Evolutionary conservation across 1,139 yeast species (phyloP), one percentile per base, ranked within the genome.

Genomic region (Wickerhamomyces sp.): DNA sequence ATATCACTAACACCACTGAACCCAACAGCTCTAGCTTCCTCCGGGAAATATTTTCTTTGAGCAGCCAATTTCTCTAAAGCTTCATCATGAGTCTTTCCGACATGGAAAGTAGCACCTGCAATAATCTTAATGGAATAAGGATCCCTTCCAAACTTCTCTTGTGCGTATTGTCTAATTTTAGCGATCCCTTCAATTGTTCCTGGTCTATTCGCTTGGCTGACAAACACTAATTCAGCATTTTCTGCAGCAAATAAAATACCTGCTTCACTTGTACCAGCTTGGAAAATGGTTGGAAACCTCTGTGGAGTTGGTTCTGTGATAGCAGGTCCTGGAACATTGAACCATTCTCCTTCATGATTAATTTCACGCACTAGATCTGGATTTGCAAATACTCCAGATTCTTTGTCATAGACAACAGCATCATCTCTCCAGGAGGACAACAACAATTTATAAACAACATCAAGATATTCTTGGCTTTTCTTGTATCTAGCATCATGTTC

Each of bases 221-320:
- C 21, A 14, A 32, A 67, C 7, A 67, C 64, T 9, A 61, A 60
- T 46, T 68, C 74, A 2, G 72, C 72, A 50, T 66, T 61, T 42
- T 61, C 60, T n/a, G 74, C 74, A n/a, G 72, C 73, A 53, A 64
- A 64, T 5, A 63, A 61, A 39, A 60, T 62, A n/a, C 73, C 73
- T 12, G 60, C 60, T 9, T 61, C 53, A 0, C 73, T 66, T 15
- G 70, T 61, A 15, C 74, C 74, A 2, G 74, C 74, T 48, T 68
- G 74, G 32, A 68, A 55, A 32, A 68, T 56, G 3, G 65, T 65
- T 2, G 72, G 72, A n/a, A 65, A 48, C 51, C 70, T 61, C 44
- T 66, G 71, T 12, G 64, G 64, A 14, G 68, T 59, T 13, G 71
- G 72, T 30, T 60, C 60, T 7, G 67, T 56, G 24, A 67, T 57